Evolutionary conservation across 202 grass and related monocot genomes (phyloP), one percentile per base, ranked within the genome.

Genomic region (Musa balbisiana): DNA sequence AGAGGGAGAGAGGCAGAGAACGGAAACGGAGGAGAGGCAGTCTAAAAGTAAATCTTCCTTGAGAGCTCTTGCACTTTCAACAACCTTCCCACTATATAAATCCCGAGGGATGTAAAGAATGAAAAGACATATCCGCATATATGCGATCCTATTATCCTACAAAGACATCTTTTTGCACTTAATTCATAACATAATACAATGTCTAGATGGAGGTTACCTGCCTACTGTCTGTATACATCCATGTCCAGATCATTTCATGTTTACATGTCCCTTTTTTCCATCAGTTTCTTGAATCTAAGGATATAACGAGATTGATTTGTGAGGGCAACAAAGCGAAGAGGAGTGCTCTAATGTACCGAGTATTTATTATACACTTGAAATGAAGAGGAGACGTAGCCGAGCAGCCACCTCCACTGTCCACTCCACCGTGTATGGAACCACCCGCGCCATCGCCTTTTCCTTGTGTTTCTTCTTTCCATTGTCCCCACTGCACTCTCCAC

Each of bases 371-470:
- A 6, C 33, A 6, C 33, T 43, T 43, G 14, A 3, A 66, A 58
- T n/a, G 14, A 66, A 66, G 63, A 66, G 22, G 64, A 67, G 64
- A 67, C 64, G 64, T 67, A 67, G 33, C 21, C 27, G 64, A 67
- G 33, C 64, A 33, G 25, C 64, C 64, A 67, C 64, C 64, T 67
- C 26, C 64, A 67, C 64, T 67, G 64, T 65, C 63, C 33, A 1
- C 55, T 58, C 17, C 55, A 58, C 55, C 55, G 14, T 58, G 14
- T 58, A 58, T 58, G 33, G 33, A 43, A 43, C 33, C 11, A 4
- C 55, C 17, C 13, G 14, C 14, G 14, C 56, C 3, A 60, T 60
- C 56, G 16, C 17, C 56, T 60, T 60, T 67, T 67, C 11, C 11
- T 67, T 67, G 24, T 67, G 6, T 43, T 67, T 17, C 11, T 29